Evolutionary conservation across 345 rosid species (phyloP).

Genomic region (Pistacia integerrima): DNA sequence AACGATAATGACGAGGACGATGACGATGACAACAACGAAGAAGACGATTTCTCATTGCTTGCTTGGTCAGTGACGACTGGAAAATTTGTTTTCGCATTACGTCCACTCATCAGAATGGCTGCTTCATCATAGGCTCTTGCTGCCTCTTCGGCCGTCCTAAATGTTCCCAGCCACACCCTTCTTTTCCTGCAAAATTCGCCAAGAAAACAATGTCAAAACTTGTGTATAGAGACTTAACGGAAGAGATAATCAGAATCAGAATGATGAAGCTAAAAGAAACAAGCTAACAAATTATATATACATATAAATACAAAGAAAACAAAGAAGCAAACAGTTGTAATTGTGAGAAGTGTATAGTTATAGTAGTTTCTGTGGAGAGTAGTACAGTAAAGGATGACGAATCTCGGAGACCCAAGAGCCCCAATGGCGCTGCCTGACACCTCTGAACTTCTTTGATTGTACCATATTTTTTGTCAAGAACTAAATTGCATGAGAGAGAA

Average conservation of each 20-base stretch:
- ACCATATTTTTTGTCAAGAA: constrained; percentile 32
- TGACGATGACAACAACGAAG: background rate
- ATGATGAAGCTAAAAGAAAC: no score
- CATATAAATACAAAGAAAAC: background rate
- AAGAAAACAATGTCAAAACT: no score
- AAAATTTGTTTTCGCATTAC: constrained; percentile 74
- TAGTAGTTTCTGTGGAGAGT: background rate
- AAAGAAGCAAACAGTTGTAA: background rate
- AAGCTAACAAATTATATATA: background rate
- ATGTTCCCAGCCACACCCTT: constrained; percentile 87
- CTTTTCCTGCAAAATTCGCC: constrained; percentile 46
- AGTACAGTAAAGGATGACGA: constrained; percentile 77
- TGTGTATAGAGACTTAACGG: no score
- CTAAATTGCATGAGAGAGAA: background rate
- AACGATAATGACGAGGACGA: background rate
- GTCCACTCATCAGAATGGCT: constrained; percentile 70
- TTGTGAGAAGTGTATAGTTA: background rate
- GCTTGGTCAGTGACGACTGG: constrained; percentile 33
- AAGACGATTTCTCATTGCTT: constrained; percentile 17
- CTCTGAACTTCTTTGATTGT: constrained; percentile 81
- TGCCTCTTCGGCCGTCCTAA: constrained; percentile 74
- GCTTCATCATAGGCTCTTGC: constrained; percentile 81
- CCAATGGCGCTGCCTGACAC: constrained; percentile 94
- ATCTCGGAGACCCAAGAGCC: constrained; percentile 93
- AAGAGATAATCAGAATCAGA: background rate